Evolutionary conservation across 306 rosid genomes (phyloP).

Genomic region (Gillenia trifoliata): DNA sequence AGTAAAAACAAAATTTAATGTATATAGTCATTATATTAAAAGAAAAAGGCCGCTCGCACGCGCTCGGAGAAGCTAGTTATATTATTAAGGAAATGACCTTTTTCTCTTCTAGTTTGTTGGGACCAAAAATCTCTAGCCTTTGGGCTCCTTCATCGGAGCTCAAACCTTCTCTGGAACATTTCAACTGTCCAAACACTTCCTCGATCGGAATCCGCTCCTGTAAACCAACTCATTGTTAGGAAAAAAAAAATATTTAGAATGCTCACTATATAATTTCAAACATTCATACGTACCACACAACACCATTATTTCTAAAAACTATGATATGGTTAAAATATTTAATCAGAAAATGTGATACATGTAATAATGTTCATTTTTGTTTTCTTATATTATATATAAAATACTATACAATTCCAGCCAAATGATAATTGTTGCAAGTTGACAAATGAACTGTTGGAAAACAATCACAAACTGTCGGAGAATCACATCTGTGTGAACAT

Average conservation of each 20-base stretch:
- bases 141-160: slow-evolving; percentile 65
- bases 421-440: not conserved
- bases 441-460: slow-evolving; percentile 2
- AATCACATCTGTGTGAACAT: slow-evolving; percentile 3
- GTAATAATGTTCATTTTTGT: not conserved
- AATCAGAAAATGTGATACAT: not conserved
- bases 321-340: too few relatives aligned
- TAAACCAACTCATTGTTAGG: slow-evolving; percentile 21
- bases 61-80: not conserved
- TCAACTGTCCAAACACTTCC: slow-evolving; percentile 84
- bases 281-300: not conserved
- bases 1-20: not conserved
- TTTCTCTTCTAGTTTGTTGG: slow-evolving; percentile 97
- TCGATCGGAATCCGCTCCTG: slow-evolving; percentile 93
- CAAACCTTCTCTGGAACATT: slow-evolving; percentile 82
- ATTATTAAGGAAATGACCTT: slow-evolving; percentile 42
- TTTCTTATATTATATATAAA: not conserved
- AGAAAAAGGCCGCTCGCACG: not conserved
- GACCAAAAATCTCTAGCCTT: slow-evolving; percentile 88
- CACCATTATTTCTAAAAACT: too few relatives aligned
- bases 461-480: slow-evolving; percentile 1
- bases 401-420: not conserved
- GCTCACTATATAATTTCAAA: not conserved
- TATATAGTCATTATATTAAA: too few relatives aligned
- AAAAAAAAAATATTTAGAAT: not conserved